Conservation (phyloP, 129 eudicot species). For the Heracleum sosnowskyi region DNA sequence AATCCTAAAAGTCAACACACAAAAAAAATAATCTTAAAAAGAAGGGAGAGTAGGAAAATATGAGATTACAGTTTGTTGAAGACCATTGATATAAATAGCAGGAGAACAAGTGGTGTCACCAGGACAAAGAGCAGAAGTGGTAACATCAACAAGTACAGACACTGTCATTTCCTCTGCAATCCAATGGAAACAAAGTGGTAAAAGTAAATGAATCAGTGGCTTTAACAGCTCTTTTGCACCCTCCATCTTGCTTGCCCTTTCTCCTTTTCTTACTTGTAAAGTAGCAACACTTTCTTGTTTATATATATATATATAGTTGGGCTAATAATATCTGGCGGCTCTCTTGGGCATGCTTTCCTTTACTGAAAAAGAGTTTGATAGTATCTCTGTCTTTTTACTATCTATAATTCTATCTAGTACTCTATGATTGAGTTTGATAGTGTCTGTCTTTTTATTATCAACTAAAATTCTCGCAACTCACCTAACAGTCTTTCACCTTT, state of each 20-base stretch:
- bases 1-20: neutral
- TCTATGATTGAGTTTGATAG: too few relatives aligned
- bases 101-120: constrained; percentile 53
- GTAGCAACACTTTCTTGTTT: neutral
- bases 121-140: constrained; percentile 72
- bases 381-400: too few relatives aligned
- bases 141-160: constrained; percentile 79
- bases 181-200: constrained; percentile 76
- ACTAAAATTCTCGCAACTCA: too few relatives aligned
- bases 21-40: neutral
- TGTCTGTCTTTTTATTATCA: too few relatives aligned
- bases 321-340: too few relatives aligned
- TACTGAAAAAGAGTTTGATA: too few relatives aligned
- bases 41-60: neutral
- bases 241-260: neutral
- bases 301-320: too few relatives aligned
- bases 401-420: too few relatives aligned
- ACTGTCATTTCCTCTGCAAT: constrained; percentile 86
- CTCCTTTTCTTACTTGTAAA: neutral
- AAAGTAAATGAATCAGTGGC: constrained; percentile 53
- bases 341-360: too few relatives aligned
- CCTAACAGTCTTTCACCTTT: too few relatives aligned
- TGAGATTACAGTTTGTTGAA: constrained; percentile 78
- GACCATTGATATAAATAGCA: constrained; percentile 81
- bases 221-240: neutral